Percentiles rank a stretch among this genome's conserved stretches.
Conservation (phyloP, 78 protist genomes). For the Dictyostelium intermedium region DNA sequence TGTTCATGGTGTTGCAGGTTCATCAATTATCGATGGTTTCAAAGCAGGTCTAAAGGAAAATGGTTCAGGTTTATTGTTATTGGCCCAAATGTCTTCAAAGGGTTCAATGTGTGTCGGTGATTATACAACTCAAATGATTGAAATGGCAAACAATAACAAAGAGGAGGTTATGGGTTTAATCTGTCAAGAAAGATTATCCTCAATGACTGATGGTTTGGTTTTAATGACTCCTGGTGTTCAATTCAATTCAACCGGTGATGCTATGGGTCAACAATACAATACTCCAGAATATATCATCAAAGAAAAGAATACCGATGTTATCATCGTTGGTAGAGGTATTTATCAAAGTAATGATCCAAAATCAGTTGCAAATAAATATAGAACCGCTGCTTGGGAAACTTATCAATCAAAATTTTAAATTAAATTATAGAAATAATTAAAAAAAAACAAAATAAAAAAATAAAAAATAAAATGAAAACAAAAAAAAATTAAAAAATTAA, state of each 20-base stretch:
- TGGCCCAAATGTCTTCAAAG: slow-evolving; percentile 92
- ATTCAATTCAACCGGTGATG: slow-evolving; percentile 80
- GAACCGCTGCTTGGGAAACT: slow-evolving; percentile 54
- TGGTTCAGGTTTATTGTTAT: slow-evolving; percentile 86
- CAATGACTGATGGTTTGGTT: slow-evolving; percentile 60
- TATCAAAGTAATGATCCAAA: slow-evolving; percentile 42
- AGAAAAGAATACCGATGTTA: slow-evolving; percentile 80
- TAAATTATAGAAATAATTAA: background rate
- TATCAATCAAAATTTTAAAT: slow-evolving; percentile 26
- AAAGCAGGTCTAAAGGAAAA: background rate
- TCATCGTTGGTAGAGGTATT: slow-evolving; percentile 93
- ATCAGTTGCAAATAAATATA: slow-evolving; percentile 57
- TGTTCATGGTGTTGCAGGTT: slow-evolving; percentile 88
- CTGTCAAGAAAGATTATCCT: slow-evolving; percentile 69
- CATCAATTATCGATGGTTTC: slow-evolving; percentile 82
- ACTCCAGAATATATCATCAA: slow-evolving; percentile 81
- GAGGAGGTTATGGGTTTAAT: slow-evolving; percentile 83
- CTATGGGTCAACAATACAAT: slow-evolving; percentile 91
- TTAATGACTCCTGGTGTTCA: slow-evolving; percentile 88
- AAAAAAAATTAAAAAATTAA: too few relatives aligned
- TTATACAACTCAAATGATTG: slow-evolving; percentile 54
- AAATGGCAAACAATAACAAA: slow-evolving; percentile 57
- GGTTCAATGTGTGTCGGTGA: slow-evolving; percentile 67
- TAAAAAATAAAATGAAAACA: background rate
- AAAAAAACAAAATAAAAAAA: background rate